phyloP scores from a whole-genome alignment of 495 filamentous ascomycete species.

The Beverwykella pulmonaria region DNA sequence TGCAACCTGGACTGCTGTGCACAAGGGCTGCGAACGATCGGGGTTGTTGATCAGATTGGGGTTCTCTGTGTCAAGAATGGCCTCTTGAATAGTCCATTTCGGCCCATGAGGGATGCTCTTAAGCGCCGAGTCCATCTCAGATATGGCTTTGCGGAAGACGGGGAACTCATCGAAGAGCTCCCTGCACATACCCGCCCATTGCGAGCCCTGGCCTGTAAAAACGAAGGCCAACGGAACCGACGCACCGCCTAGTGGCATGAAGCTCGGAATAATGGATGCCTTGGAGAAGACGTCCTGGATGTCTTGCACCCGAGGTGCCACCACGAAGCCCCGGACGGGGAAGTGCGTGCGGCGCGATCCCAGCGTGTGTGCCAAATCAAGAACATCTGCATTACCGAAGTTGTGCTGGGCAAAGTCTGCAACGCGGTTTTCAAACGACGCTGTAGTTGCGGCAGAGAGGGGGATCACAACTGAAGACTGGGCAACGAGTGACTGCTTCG shows the following conservation, averaged over 20 bases:
- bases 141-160: slow-evolving; percentile 1
- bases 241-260: slow-evolving; percentile 38
- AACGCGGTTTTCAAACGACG: neutral
- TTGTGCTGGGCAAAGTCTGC: slow-evolving; percentile 46
- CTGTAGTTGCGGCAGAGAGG: slow-evolving; percentile 38
- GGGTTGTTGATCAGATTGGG: neutral
- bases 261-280: slow-evolving; percentile 28
- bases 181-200: slow-evolving; percentile 19
- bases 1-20: slow-evolving; percentile 29
- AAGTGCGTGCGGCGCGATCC: slow-evolving; percentile 35
- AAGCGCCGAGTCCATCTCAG: slow-evolving; percentile 7
- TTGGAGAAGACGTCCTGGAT: neutral
- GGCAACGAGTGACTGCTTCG: neutral
- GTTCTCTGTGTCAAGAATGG: neutral
- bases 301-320: slow-evolving; percentile 42
- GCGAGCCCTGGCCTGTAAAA: slow-evolving; percentile 38
- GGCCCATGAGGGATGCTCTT: slow-evolving; percentile 3
- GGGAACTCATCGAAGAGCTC: neutral
- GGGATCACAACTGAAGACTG: slow-evolving; percentile 29
- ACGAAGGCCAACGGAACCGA: slow-evolving; percentile 25
- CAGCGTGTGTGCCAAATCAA: slow-evolving; percentile 46
- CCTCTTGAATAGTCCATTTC: slow-evolving; percentile 11
- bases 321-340: slow-evolving; percentile 12
- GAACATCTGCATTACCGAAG: slow-evolving; percentile 40
- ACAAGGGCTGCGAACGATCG: slow-evolving; percentile 25